phyloP scores from a whole-genome alignment of 805 yeast genomes.

The Yamadazyma kitorensis region DNA sequence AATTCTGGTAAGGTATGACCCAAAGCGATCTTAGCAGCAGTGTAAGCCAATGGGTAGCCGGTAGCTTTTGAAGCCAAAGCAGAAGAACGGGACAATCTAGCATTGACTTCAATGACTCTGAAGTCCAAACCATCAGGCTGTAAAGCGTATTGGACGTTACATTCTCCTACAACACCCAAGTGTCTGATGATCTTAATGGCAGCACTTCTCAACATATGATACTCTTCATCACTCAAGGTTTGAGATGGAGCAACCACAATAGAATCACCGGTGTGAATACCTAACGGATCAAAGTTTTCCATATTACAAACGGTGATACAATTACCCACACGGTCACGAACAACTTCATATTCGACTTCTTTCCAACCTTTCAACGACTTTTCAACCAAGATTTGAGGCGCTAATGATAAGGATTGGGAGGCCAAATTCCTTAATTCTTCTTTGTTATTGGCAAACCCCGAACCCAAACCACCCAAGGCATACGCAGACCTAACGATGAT shows the following conservation, averaged over 20 bases:
- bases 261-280: slow-evolving; percentile 98
- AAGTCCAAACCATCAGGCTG: slow-evolving; percentile 96
- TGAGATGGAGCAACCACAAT: slow-evolving; percentile 99
- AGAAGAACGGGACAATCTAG: slow-evolving; percentile 96
- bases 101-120: slow-evolving; percentile 97
- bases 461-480: slow-evolving; percentile 97
- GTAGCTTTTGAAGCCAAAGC: slow-evolving; percentile 99
- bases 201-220: slow-evolving; percentile 95
- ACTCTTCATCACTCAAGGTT: slow-evolving; percentile 93
- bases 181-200: slow-evolving; percentile 97
- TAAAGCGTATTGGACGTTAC: slow-evolving; percentile 95
- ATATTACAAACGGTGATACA: slow-evolving; percentile 98
- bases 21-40: slow-evolving; percentile 95
- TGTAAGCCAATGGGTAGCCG: slow-evolving; percentile 96
- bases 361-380: slow-evolving; percentile 99
- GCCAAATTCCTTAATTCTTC: slow-evolving; percentile 81
- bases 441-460: slow-evolving; percentile 93
- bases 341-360: slow-evolving; percentile 98
- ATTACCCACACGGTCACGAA: slow-evolving; percentile 94
- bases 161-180: slow-evolving; percentile 98
- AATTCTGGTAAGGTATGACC: slow-evolving; percentile 94
- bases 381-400: slow-evolving; percentile 95
- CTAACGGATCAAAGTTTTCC: slow-evolving; percentile 98
- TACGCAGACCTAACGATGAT: slow-evolving; percentile 96
- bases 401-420: slow-evolving; percentile 80